Evolutionary conservation across 208 protist species (phyloP).

Genomic region (Crithidia brevicula): DNA sequence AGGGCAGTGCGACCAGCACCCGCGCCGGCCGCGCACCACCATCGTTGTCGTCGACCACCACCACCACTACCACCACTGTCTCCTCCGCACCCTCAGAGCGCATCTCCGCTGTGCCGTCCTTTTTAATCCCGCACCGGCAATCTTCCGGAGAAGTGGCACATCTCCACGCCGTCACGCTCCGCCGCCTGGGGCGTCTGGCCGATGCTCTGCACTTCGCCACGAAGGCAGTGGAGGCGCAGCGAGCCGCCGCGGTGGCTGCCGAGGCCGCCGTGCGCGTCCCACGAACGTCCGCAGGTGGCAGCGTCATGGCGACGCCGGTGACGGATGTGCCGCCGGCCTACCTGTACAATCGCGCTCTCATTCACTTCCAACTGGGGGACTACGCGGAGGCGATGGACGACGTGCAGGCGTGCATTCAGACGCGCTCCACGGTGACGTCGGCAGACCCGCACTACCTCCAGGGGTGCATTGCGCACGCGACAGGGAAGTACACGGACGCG

Average conservation of each 20-base stretch:
- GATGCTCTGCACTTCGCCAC: slow-evolving; percentile 27
- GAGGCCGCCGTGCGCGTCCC: slow-evolving; percentile 26
- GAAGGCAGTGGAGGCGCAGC: slow-evolving; percentile 15
- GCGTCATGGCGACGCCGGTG: no score
- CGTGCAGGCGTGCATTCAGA: slow-evolving; percentile 42
- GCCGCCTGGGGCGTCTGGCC: slow-evolving; percentile 26
- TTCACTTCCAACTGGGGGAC: slow-evolving; percentile 41
- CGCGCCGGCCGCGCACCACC: no score
- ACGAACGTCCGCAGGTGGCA: no score
- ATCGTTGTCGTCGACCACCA: not conserved
- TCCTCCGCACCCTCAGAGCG: not conserved
- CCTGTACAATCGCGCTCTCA: slow-evolving; percentile 58
- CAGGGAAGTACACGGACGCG: slow-evolving; percentile 51
- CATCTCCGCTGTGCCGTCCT: not conserved
- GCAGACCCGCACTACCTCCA: slow-evolving; percentile 81
- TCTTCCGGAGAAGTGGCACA: slow-evolving; percentile 15
- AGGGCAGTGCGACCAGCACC: no score
- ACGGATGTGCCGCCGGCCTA: slow-evolving; percentile 33
- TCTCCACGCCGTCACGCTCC: slow-evolving; percentile 24
- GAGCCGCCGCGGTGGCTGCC: not conserved
- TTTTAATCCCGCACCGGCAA: not conserved
- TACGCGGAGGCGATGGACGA: slow-evolving; percentile 53
- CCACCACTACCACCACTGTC: not conserved
- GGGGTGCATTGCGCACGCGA: slow-evolving; percentile 77
- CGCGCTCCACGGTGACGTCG: slow-evolving; percentile 6